A percentile compares a stretch with the other conserved stretches of the same genome.
phyloP scores from a whole-genome alignment of 73 alveolate genomes.

The Paramecium primaurelia region DNA sequence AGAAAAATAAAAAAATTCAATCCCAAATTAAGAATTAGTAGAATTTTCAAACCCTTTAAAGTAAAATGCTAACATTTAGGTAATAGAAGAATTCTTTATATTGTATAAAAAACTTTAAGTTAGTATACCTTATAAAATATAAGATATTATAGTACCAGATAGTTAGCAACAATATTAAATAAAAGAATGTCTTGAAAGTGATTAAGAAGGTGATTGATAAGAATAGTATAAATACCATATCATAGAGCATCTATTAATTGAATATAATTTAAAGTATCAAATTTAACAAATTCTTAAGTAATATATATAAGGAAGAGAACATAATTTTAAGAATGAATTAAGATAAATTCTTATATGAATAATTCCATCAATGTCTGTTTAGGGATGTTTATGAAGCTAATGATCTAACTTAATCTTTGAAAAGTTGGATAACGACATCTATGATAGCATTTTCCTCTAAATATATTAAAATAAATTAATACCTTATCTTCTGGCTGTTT shows the following conservation, averaged over 20 bases:
- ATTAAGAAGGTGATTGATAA: no score
- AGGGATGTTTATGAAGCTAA: slow-evolving; percentile 52
- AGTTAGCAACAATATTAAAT: background rate
- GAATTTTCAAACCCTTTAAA: background rate
- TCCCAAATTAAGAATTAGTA: background rate
- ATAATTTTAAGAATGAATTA: background rate
- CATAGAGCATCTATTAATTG: no score
- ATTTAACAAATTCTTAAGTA: background rate
- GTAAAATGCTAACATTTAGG: background rate
- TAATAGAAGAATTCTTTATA: background rate
- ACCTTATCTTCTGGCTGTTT: slow-evolving; percentile 46
- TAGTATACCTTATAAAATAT: background rate
- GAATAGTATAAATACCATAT: no score
- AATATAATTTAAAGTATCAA: background rate
- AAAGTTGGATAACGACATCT: slow-evolving; percentile 29
- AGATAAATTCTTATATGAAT: background rate
- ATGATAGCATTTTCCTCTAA: slow-evolving; percentile 44
- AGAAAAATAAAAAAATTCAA: background rate
- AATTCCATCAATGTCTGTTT: slow-evolving; percentile 39
- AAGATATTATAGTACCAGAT: background rate
- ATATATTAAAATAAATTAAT: background rate
- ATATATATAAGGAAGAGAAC: background rate
- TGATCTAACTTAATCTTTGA: slow-evolving; percentile 48
- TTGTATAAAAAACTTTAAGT: background rate
- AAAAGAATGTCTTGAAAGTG: no score